phyloP scores from a whole-genome alignment of 768 basidiomycete genomes.

The Suillus occidentalis region DNA sequence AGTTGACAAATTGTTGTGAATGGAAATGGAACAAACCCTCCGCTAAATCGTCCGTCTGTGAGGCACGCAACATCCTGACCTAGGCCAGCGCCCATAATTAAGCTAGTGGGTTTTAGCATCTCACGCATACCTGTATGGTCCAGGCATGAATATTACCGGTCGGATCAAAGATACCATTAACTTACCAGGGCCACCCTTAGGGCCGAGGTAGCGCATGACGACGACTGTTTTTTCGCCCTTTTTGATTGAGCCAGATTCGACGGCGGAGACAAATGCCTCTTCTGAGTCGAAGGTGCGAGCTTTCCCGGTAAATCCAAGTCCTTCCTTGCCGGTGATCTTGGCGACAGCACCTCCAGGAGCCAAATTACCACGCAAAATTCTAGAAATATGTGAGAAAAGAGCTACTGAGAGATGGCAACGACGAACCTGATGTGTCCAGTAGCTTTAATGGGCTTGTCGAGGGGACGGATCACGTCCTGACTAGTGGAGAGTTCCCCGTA shows the following conservation, averaged over 20 bases:
- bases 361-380: slow-evolving; percentile 88
- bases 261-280: slow-evolving; percentile 82
- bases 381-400: slow-evolving; percentile 29
- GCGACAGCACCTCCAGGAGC: slow-evolving; percentile 96
- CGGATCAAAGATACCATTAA: slow-evolving; percentile 4
- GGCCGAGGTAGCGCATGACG: slow-evolving; percentile 93
- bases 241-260: slow-evolving; percentile 85
- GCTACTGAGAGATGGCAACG: slow-evolving; percentile 4
- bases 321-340: slow-evolving; percentile 97
- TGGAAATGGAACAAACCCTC: slow-evolving; percentile 65
- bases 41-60: slow-evolving; percentile 97
- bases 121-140: slow-evolving; percentile 86
- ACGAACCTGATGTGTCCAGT: slow-evolving; percentile 86
- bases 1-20: slow-evolving; percentile 20
- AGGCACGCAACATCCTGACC: slow-evolving; percentile 95
- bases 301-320: slow-evolving; percentile 84
- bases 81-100: slow-evolving; percentile 98
- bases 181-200: slow-evolving; percentile 93
- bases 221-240: slow-evolving; percentile 97
- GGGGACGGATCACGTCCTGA: slow-evolving; percentile 87
- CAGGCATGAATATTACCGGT: slow-evolving; percentile 11
- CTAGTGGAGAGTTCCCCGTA: slow-evolving; percentile 68
- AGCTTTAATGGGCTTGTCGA: slow-evolving; percentile 83
- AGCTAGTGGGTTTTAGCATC: slow-evolving; percentile 97
- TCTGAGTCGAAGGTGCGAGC: slow-evolving; percentile 93